Conservation (phyloP, 768 basidiomycete species). For the Xerocomellus chrysenteron region DNA sequence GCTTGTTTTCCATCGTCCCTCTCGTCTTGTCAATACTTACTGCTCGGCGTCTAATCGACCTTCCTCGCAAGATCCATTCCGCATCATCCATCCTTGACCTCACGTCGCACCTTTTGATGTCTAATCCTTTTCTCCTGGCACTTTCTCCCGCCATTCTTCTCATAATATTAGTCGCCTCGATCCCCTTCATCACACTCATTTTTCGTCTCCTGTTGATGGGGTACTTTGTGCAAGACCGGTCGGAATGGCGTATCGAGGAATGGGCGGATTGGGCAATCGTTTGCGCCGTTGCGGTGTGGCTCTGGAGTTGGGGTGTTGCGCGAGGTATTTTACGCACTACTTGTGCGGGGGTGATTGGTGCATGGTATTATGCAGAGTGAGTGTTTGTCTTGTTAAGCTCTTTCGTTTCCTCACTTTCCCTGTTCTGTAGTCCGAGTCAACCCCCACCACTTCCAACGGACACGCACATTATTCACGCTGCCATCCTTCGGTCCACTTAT, state of each 20-base stretch:
- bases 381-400: conserved; percentile 16
- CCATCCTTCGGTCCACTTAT: conserved; percentile 74
- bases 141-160: conserved; percentile 76
- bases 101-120: conserved; percentile 66
- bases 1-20: conserved; percentile 76
- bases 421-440: conserved; percentile 19
- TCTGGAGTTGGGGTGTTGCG: conserved; percentile 79
- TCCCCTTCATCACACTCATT: conserved; percentile 77
- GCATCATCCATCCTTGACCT: conserved; percentile 58
- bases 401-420: conserved; percentile 3
- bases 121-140: conserved; percentile 72
- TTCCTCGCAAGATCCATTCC: conserved; percentile 69
- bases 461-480: conserved; percentile 74
- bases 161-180: conserved; percentile 59
- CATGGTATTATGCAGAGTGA: conserved; percentile 84
- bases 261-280: conserved; percentile 78
- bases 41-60: conserved; percentile 64
- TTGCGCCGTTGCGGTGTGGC: conserved; percentile 51
- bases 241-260: conserved; percentile 51
- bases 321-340: conserved; percentile 76
- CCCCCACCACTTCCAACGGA: conserved; percentile 48
- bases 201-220: conserved; percentile 78
- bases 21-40: conserved; percentile 68
- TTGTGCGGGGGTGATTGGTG: conserved; percentile 80
- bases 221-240: conserved; percentile 45